phyloP scores from a whole-genome alignment of 192 early-diverging fungal genomes.

The Linnemannia schmuckeri region DNA sequence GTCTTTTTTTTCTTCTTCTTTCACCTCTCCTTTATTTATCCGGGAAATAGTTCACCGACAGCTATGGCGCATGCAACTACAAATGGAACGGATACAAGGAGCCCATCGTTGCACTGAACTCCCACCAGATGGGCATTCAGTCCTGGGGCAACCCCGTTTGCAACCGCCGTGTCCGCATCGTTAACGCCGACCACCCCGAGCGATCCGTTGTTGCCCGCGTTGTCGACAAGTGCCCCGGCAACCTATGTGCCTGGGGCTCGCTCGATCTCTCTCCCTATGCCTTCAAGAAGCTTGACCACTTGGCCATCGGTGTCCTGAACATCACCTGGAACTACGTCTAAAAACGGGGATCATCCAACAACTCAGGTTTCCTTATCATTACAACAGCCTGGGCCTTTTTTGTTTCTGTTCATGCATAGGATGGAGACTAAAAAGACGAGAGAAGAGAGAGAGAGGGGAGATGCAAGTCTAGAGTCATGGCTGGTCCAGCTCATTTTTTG shows the following conservation, averaged over 20 bases:
- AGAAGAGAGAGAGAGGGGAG: not conserved
- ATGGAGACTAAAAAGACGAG: not conserved
- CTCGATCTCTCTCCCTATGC: conserved; percentile 38
- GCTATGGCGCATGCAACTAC: conserved; percentile 44
- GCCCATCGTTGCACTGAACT: conserved; percentile 49
- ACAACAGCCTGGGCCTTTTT: no score
- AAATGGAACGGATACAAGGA: conserved; percentile 33
- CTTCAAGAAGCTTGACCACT: conserved; percentile 40
- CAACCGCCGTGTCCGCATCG: conserved; percentile 36
- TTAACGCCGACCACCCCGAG: conserved; percentile 11
- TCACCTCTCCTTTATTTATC: not conserved
- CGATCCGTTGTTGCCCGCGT: conserved; percentile 36
- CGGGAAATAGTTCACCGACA: conserved; percentile 39
- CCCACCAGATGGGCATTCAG: conserved; percentile 47
- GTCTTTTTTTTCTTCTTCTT: not conserved
- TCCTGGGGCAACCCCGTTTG: conserved; percentile 52
- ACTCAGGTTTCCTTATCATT: not conserved
- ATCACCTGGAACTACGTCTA: conserved; percentile 48
- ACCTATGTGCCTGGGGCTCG: conserved; percentile 38
- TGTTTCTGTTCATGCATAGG: no score
- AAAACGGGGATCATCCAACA: not conserved
- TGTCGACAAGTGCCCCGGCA: conserved; percentile 56
- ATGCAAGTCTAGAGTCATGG: not conserved
- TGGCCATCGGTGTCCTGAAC: conserved; percentile 34
- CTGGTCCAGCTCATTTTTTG: not conserved